A percentile compares a stretch with the other conserved stretches of the same genome.
These are phyloP conservation scores for Hanseniaspora mollemarum DNA, from an alignment of 805 yeast genomes.

Conservation along the genomic window DNA sequence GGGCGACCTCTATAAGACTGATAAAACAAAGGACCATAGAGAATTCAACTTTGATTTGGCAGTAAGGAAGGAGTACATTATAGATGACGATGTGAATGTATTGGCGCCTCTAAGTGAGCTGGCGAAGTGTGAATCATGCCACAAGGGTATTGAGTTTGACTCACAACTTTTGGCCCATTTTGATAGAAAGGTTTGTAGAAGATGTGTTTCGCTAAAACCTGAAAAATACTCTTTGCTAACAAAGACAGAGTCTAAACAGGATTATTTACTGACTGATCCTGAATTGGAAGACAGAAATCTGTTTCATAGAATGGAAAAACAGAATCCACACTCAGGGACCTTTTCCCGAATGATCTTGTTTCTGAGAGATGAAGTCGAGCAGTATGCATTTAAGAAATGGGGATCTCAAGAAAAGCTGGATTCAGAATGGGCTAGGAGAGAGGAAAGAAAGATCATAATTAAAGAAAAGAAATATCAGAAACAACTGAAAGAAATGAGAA, in stretches of 20 bases:
- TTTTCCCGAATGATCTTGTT: conserved; percentile 88
- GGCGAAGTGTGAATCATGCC: conserved; percentile 76
- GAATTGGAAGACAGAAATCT: conserved; percentile 63
- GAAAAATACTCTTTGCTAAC: conserved; percentile 86
- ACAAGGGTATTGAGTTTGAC: conserved; percentile 63
- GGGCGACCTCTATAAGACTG: not conserved
- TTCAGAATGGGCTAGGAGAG: conserved; percentile 82
- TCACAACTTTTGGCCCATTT: conserved; percentile 59
- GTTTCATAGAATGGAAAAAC: conserved; percentile 70
- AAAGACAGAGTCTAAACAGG: conserved; percentile 89
- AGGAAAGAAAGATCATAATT: conserved; percentile 55
- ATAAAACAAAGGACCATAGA: not conserved
- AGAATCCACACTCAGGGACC: conserved; percentile 85
- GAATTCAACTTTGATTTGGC: conserved; percentile 14
- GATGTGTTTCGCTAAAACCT: conserved; percentile 60
- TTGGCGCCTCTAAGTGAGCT: conserved; percentile 8
- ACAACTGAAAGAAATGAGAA: conserved; percentile 77
- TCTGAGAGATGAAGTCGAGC: conserved; percentile 84
- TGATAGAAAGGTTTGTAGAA: conserved; percentile 62
- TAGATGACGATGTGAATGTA: conserved; percentile 19
- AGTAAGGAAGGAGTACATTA: conserved; percentile 27
- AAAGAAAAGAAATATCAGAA: conserved; percentile 68
- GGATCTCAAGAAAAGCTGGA: conserved; percentile 81
- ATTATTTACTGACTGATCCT: conserved; percentile 85
- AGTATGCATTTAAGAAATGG: conserved; percentile 88